A percentile compares a stretch with the other conserved stretches of the same genome.
Evolutionary conservation across 306 rosid species (phyloP).

Genomic region (Trifolium subterraneum): DNA sequence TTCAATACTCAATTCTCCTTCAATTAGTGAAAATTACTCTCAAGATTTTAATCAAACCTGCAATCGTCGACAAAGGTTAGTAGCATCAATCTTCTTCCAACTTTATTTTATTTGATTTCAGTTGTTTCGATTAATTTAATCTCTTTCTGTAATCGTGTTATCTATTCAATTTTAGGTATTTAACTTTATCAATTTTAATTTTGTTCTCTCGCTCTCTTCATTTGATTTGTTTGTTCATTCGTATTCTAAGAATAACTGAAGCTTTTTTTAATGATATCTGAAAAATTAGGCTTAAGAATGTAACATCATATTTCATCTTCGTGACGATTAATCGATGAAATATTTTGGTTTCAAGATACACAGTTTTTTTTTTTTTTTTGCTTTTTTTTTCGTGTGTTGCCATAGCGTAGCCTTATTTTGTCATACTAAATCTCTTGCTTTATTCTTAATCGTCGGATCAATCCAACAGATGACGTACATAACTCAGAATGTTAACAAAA

Average conservation of each 20-base stretch:
- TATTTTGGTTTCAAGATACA: too few relatives aligned
- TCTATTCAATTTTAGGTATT: background rate
- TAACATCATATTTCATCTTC: too few relatives aligned
- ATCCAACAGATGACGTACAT: too few relatives aligned
- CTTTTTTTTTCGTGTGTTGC: too few relatives aligned
- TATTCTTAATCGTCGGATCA: too few relatives aligned
- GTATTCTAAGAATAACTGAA: too few relatives aligned
- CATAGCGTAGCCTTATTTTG: too few relatives aligned
- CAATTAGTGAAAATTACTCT: constrained; percentile 3
- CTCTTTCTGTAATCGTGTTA: background rate
- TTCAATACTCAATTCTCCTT: constrained; percentile 12
- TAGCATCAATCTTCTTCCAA: constrained; percentile 33
- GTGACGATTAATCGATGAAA: background rate
- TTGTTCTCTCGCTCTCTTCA: background rate
- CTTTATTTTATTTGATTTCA: constrained; percentile 32
- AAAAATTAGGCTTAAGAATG: background rate
- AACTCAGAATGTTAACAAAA: too few relatives aligned
- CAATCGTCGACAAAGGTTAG: constrained; percentile 45
- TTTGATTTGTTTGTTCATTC: background rate
- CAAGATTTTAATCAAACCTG: background rate
- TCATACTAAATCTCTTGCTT: too few relatives aligned
- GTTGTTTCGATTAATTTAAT: constrained; percentile 31
- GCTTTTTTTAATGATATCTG: too few relatives aligned
- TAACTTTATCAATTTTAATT: background rate
- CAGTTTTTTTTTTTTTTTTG: too few relatives aligned